Evolutionary conservation across 2,329 filamentous ascomycete species (phyloP).

Genomic region (Alternaria triticina): DNA sequence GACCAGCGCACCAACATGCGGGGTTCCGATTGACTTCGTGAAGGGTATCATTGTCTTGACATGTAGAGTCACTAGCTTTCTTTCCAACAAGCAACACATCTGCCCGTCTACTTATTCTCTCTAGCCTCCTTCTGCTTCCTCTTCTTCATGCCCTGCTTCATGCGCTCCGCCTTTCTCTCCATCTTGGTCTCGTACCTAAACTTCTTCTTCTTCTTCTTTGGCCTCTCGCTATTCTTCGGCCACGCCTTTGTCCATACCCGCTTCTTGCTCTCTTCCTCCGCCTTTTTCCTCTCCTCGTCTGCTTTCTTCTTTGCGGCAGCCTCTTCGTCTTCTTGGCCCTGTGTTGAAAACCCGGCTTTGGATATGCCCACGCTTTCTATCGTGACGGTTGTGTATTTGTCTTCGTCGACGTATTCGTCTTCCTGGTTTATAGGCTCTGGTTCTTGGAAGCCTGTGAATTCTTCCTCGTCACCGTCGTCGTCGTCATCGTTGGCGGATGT

Average conservation of each 20-base stretch:
- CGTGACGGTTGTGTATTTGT: conserved; percentile 93
- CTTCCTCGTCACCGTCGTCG: conserved; percentile 67
- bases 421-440: conserved; percentile 72
- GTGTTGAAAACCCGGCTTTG: conserved; percentile 72
- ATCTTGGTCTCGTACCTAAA: conserved; percentile 92
- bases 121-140: conserved; percentile 70
- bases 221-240: conserved; percentile 50
- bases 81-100: not conserved
- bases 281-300: conserved; percentile 20
- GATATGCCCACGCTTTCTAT: conserved; percentile 86
- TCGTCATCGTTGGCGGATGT: conserved; percentile 40
- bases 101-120: conserved; percentile 25
- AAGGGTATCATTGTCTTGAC: conserved; percentile 8
- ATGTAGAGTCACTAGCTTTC: not conserved
- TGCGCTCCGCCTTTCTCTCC: conserved; percentile 70
- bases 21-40: not conserved
- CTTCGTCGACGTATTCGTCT: conserved; percentile 95
- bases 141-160: conserved; percentile 72
- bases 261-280: conserved; percentile 58
- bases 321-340: conserved; percentile 42
- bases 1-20: not conserved
- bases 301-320: conserved; percentile 29
- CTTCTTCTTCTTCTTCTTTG: conserved; percentile 85
- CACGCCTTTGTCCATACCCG: conserved; percentile 60
- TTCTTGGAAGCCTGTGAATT: conserved; percentile 51